Conservation (phyloP, 2,329 filamentous ascomycete genomes). For the Colletotrichum aenigma region DNA sequence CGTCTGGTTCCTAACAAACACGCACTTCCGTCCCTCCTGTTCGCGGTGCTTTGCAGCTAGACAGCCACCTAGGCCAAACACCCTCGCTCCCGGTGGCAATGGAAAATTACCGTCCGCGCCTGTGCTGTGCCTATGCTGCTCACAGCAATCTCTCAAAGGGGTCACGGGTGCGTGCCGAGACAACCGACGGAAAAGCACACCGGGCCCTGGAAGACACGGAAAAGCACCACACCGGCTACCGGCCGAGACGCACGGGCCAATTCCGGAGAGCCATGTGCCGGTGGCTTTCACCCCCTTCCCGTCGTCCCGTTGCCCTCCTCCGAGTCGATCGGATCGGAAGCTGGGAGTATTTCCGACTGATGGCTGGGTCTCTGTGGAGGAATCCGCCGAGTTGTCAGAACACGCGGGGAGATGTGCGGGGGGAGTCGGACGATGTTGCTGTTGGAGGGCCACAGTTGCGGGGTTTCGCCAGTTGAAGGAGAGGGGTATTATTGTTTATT, state of each 20-base stretch:
- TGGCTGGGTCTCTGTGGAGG: not conserved
- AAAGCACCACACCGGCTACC: not conserved
- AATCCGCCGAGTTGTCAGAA: not conserved
- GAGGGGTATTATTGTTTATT: not conserved
- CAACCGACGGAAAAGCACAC: conserved; percentile 17
- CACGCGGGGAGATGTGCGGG: not conserved
- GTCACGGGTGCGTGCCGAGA: conserved; percentile 1
- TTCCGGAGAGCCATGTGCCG: not conserved
- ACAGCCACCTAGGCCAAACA: not conserved
- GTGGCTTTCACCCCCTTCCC: not conserved
- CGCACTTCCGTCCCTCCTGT: conserved; percentile 1
- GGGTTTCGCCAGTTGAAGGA: not conserved
- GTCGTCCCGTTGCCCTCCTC: not conserved
- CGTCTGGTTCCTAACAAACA: not conserved
- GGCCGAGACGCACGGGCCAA: not conserved
- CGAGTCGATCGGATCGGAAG: not conserved
- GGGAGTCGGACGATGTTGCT: not conserved
- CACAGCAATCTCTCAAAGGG: not conserved
- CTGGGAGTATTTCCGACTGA: not conserved
- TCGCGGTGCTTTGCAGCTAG: not conserved
- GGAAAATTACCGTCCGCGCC: not conserved
- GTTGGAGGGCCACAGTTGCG: not conserved
- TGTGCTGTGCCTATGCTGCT: not conserved
- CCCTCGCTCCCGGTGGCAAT: not conserved
- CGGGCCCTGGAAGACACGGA: not conserved